Evolutionary conservation across 331 rosid genomes (phyloP).

Genomic region (Quercus tomentella): DNA sequence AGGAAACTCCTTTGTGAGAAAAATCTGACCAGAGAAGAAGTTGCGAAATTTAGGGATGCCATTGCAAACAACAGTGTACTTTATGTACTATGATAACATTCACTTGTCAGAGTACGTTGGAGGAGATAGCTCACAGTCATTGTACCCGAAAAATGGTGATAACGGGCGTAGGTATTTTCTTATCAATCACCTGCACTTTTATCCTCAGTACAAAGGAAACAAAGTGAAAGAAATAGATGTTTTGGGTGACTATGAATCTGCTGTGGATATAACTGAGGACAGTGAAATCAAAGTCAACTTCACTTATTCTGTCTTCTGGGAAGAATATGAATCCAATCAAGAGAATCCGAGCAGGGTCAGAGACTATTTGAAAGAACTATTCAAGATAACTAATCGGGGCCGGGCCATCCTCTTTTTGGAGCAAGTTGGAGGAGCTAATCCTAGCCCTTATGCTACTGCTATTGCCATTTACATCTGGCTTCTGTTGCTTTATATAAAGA

Average conservation of each 20-base stretch:
- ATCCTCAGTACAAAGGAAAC: neutral
- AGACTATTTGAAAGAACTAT: too few species aligned
- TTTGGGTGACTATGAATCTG: neutral
- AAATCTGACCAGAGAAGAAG: neutral
- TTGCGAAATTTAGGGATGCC: neutral
- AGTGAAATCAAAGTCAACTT: neutral
- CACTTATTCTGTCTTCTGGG: slow-evolving; percentile 10
- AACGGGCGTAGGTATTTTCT: neutral
- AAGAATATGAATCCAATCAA: neutral
- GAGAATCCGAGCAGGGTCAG: too few species aligned
- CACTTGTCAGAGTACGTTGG: slow-evolving; percentile 4
- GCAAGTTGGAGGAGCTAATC: too few species aligned
- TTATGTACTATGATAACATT: neutral
- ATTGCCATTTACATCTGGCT: neutral
- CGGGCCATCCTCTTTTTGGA: too few species aligned
- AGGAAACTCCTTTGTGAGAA: slow-evolving; percentile 1
- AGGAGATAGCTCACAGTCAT: neutral
- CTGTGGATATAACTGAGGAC: slow-evolving; percentile 16
- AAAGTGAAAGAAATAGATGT: neutral
- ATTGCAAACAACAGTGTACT: neutral
- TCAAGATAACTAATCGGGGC: too few species aligned
- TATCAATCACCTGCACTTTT: slow-evolving; percentile 1
- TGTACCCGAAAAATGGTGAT: too few species aligned
- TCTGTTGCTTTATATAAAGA: neutral
- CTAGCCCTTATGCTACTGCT: neutral